Percentiles rank a stretch among this genome's conserved stretches.
Conservation (phyloP, 495 filamentous ascomycete genomes). For the Annulohypoxylon moriforme region DNA sequence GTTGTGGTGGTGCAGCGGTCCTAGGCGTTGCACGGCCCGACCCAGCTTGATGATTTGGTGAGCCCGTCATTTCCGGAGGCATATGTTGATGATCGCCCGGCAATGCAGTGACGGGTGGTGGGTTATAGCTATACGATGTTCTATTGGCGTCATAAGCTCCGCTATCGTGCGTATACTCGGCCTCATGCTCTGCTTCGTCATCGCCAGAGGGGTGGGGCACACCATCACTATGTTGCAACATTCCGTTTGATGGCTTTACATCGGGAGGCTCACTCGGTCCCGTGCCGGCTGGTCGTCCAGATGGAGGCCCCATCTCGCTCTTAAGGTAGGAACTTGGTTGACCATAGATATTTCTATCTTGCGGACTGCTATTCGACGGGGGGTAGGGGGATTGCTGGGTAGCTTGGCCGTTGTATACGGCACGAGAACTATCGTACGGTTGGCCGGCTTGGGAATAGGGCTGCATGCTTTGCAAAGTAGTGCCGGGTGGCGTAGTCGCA, state of each 20-base stretch:
- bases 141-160: slow-evolving; percentile 75
- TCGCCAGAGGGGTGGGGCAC: slow-evolving; percentile 69
- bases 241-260: slow-evolving; percentile 73
- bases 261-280: slow-evolving; percentile 71
- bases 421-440: slow-evolving; percentile 79
- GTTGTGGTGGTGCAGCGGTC: slow-evolving; percentile 71
- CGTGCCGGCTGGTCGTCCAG: slow-evolving; percentile 66
- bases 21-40: slow-evolving; percentile 91
- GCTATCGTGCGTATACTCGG: slow-evolving; percentile 83
- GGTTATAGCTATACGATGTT: slow-evolving; percentile 77
- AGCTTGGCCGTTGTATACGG: slow-evolving; percentile 82
- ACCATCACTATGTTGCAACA: slow-evolving; percentile 67
- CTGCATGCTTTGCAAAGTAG: slow-evolving; percentile 79
- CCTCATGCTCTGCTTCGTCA: slow-evolving; percentile 78
- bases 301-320: slow-evolving; percentile 91
- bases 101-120: slow-evolving; percentile 71
- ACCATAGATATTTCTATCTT: slow-evolving; percentile 77
- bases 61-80: slow-evolving; percentile 85
- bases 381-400: slow-evolving; percentile 77
- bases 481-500: slow-evolving; percentile 90
- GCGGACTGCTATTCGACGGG: slow-evolving; percentile 69
- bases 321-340: slow-evolving; percentile 79
- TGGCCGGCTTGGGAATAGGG: slow-evolving; percentile 75
- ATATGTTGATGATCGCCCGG: slow-evolving; percentile 83
- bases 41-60: slow-evolving; percentile 83